phyloP scores from a whole-genome alignment of 768 basidiomycete species.

The Tylopilus cervinicoccineus region DNA sequence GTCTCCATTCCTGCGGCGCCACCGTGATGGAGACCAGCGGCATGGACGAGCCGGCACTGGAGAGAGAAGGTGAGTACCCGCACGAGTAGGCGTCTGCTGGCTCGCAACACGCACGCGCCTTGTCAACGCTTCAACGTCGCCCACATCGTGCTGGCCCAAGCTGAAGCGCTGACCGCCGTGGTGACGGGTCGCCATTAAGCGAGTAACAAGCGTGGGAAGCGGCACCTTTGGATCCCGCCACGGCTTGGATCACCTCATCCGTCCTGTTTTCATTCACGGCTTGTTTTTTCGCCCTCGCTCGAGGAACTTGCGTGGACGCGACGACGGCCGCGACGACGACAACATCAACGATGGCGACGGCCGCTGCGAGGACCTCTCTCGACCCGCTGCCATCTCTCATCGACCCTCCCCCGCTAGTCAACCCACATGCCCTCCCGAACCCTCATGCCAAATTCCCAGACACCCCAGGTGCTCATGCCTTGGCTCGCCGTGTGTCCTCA shows the following conservation, averaged over 20 bases:
- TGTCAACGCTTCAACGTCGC: slow-evolving; percentile 4
- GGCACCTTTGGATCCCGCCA: slow-evolving; percentile 13
- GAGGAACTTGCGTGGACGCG: slow-evolving; percentile 8
- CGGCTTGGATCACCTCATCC: slow-evolving; percentile 7
- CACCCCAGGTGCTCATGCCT: slow-evolving; percentile 2
- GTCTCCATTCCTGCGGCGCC: not conserved
- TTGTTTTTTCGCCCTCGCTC: slow-evolving; percentile 20
- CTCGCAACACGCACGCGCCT: not conserved
- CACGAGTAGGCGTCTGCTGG: slow-evolving; percentile 2
- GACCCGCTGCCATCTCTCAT: slow-evolving; percentile 8
- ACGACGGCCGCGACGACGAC: slow-evolving; percentile 14
- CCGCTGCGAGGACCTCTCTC: slow-evolving; percentile 16
- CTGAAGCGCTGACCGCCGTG: too few relatives aligned
- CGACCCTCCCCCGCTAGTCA: slow-evolving; percentile 10
- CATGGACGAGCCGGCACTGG: not conserved
- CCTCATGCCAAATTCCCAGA: slow-evolving; percentile 13
- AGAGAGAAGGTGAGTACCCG: not conserved
- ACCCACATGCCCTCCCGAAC: slow-evolving; percentile 15
- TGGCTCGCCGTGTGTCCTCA: slow-evolving; percentile 23
- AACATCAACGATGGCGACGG: slow-evolving; percentile 17
- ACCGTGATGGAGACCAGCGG: not conserved
- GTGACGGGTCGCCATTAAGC: slow-evolving; percentile 9
- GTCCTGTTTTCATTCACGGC: slow-evolving; percentile 13
- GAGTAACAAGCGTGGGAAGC: slow-evolving; percentile 23
- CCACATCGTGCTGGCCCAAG: not conserved